Conservation (phyloP, 2,329 filamentous ascomycete species). For the Trichoderma aggressivum region DNA sequence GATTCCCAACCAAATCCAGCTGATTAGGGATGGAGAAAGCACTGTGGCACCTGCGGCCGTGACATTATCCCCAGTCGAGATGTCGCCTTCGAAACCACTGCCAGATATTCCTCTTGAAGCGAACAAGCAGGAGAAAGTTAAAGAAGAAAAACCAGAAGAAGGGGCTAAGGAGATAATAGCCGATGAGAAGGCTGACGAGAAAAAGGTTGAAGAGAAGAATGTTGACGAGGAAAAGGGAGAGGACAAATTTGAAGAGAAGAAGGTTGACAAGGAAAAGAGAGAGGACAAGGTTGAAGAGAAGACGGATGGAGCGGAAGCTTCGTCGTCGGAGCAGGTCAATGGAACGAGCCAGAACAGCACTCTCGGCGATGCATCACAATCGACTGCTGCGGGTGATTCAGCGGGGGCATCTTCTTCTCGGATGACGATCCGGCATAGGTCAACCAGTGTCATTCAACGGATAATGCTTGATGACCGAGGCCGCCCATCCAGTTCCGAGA, state of each 20-base stretch:
- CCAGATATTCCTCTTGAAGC: neutral
- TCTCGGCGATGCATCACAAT: neutral
- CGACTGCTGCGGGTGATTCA: neutral
- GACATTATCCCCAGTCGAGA: constrained; percentile 33
- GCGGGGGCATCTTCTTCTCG: neutral
- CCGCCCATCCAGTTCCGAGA: constrained; percentile 41
- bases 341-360: neutral
- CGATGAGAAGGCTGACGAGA: neutral
- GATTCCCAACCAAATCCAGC: constrained; percentile 34
- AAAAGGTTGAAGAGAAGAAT: neutral
- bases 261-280: neutral
- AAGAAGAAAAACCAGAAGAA: neutral
- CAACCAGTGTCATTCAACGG: constrained; percentile 60
- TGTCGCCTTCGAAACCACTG: constrained; percentile 24
- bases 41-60: constrained; percentile 32
- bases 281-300: neutral
- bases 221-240: neutral
- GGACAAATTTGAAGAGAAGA: neutral
- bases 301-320: neutral
- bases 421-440: constrained; percentile 42
- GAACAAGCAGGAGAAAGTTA: neutral
- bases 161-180: neutral
- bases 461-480: constrained; percentile 53
- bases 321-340: neutral
- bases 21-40: constrained; percentile 34